phyloP scores from a whole-genome alignment of 163 green algal species.

The Volvox carteri region DNA sequence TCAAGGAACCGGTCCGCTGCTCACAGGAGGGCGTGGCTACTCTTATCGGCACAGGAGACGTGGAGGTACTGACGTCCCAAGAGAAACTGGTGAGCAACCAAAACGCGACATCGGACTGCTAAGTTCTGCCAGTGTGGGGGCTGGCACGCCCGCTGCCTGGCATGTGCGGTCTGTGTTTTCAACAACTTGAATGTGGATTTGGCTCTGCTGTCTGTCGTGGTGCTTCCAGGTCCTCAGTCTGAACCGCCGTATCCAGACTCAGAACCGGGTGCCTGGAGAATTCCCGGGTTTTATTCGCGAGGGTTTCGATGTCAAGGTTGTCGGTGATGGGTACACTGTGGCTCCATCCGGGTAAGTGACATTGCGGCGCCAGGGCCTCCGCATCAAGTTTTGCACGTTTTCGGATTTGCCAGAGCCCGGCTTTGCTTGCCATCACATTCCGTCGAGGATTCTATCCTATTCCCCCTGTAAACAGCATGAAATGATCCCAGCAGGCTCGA shows the following conservation, averaged over 20 bases:
- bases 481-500: too few relatives aligned
- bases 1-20: not conserved
- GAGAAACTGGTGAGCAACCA: slow-evolving; percentile 60
- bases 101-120: not conserved
- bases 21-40: slow-evolving; percentile 59
- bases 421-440: too few relatives aligned
- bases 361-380: not conserved
- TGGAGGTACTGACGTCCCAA: slow-evolving; percentile 53
- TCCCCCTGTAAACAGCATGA: too few relatives aligned
- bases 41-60: slow-evolving; percentile 34
- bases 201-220: too few relatives aligned
- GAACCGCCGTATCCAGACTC: slow-evolving; percentile 90
- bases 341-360: slow-evolving; percentile 53
- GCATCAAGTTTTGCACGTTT: too few relatives aligned
- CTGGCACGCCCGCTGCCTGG: not conserved
- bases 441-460: too few relatives aligned
- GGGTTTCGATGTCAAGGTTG: slow-evolving; percentile 92
- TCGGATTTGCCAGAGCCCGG: too few relatives aligned
- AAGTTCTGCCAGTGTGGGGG: not conserved
- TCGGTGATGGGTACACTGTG: slow-evolving; percentile 78
- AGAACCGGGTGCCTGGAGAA: slow-evolving; percentile 90
- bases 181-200: not conserved
- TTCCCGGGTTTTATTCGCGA: slow-evolving; percentile 96
- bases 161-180: not conserved
- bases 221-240: slow-evolving; percentile 79